A percentile compares a stretch with the other conserved stretches of the same genome.
These are phyloP conservation scores for Nigrospora osmanthi DNA, from an alignment of 2,329 filamentous ascomycete genomes.

Conservation along the genomic window DNA sequence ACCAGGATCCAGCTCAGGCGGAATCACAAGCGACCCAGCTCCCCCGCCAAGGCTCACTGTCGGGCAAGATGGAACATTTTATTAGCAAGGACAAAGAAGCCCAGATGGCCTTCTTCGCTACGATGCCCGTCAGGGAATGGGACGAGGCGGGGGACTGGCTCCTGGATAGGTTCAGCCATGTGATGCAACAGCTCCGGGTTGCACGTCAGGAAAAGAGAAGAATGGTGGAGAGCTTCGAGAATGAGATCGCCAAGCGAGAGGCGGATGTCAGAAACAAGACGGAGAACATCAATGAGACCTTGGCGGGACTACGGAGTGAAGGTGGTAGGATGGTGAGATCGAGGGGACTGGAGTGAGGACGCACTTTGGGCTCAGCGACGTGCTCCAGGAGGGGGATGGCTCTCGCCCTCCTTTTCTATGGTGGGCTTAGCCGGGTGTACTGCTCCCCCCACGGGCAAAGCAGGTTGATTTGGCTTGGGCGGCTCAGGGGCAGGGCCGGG, in stretches of 20 bases:
- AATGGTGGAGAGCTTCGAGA: conserved; percentile 43
- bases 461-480: too few species aligned
- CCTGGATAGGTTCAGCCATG: conserved; percentile 40
- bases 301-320: conserved; percentile 47
- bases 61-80: conserved; percentile 41
- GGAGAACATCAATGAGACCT: conserved; percentile 45
- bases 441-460: too few species aligned
- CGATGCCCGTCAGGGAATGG: conserved; percentile 49
- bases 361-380: background rate
- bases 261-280: conserved; percentile 44
- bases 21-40: conserved; percentile 24
- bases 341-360: conserved; percentile 5
- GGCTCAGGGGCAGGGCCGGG: too few species aligned
- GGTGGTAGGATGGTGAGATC: conserved; percentile 43
- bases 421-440: too few species aligned
- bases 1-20: conserved; percentile 46
- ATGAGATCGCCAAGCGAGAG: conserved; percentile 46
- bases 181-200: conserved; percentile 40
- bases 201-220: conserved; percentile 41
- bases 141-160: conserved; percentile 55
- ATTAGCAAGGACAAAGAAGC: conserved; percentile 29
- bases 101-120: conserved; percentile 41
- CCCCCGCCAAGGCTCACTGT: conserved; percentile 30
- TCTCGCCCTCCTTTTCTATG: background rate
- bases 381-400: background rate